These are phyloP conservation scores for Raffaelea albimanens DNA, from an alignment of 2,329 filamentous ascomycete species.

Conservation along the genomic window DNA sequence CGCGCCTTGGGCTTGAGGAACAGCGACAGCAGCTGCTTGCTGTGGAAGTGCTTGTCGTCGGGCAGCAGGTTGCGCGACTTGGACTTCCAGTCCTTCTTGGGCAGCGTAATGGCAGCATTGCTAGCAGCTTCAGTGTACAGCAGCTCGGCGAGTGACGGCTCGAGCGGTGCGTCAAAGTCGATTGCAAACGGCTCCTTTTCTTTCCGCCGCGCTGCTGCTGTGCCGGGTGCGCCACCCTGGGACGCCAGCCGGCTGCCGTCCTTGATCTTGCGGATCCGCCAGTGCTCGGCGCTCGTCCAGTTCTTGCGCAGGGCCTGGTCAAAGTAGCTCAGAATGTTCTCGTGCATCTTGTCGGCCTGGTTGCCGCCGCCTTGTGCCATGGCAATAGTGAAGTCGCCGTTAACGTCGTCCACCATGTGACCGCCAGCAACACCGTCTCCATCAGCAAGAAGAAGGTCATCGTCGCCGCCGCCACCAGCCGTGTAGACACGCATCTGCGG, in stretches of 20 bases:
- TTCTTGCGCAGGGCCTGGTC: conserved; percentile 95
- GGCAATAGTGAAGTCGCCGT: conserved; percentile 69
- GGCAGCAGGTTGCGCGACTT: conserved; percentile 88
- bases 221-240: too few relatives aligned
- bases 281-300: conserved; percentile 97
- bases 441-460: conserved; percentile 42
- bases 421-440: conserved; percentile 56
- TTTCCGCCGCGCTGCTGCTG: conserved; percentile 44
- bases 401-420: conserved; percentile 48
- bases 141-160: conserved; percentile 58
- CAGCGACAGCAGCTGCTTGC: conserved; percentile 74
- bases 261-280: conserved; percentile 93
- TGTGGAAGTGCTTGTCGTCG: conserved; percentile 98
- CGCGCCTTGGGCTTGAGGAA: conserved; percentile 93
- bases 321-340: conserved; percentile 96
- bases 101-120: conserved; percentile 72
- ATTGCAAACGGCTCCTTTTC: conserved; percentile 97
- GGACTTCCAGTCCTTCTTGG: conserved; percentile 92
- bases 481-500: conserved; percentile 77
- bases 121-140: conserved; percentile 75
- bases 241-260: conserved; percentile 35
- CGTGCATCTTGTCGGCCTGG: conserved; percentile 63
- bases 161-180: conserved; percentile 72
- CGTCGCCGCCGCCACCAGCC: conserved; percentile 46
- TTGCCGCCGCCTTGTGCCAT: conserved; percentile 56